Base-by-base conservation (phyloP, 1,284 basidiomycete genomes). In the Fomitiporia mediterranea region DNA sequence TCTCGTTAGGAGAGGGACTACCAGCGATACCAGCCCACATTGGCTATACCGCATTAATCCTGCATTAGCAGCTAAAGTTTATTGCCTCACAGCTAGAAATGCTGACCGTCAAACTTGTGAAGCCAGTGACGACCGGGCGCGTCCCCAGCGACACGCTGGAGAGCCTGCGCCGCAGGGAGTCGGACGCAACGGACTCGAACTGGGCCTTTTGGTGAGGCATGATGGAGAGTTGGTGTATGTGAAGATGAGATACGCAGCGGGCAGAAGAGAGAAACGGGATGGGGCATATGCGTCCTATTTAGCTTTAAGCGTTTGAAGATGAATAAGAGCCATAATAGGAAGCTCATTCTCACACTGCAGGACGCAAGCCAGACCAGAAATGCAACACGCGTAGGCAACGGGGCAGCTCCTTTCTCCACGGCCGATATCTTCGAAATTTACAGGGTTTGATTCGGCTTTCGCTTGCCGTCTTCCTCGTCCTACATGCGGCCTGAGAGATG, bases 1-100 rank as follows among this genome's bases (percentile, higher is more conserved):
- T 75, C 53, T 79, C 79, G 67, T 82, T 82, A 64, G 80, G 76
- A 64, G 82, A 68, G 43, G 80, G 63, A 30, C 71, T 72, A 44
- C 84, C 85, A 6, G 86, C 83, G 53, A 89, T 77, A 67, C 86
- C 88, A 58, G 83, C 86, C 86, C 88, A 91, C 88, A 91, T 89
- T 19, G 88, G 84, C 87, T 89, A 67, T 28, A 60, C 52, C 61
- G 51, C 53, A 52, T 35, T 55, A 60, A 55, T 62, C 51, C 59
- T 43, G 56, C 39, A 61, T 56, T 49, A 63, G 64, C 34, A 38
- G 37, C 5, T 27, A 25, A 4, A 27, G 59, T 53, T 62, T 59
- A 50, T 46, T 25, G 40, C 28, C 25, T 55, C 3, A 44, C 47
- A 39, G 5, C 11, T 21, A 11, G 9, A 21, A n/a, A 56, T 53